phyloP scores from a whole-genome alignment of 306 rosid genomes.

The Quercus dentata region DNA sequence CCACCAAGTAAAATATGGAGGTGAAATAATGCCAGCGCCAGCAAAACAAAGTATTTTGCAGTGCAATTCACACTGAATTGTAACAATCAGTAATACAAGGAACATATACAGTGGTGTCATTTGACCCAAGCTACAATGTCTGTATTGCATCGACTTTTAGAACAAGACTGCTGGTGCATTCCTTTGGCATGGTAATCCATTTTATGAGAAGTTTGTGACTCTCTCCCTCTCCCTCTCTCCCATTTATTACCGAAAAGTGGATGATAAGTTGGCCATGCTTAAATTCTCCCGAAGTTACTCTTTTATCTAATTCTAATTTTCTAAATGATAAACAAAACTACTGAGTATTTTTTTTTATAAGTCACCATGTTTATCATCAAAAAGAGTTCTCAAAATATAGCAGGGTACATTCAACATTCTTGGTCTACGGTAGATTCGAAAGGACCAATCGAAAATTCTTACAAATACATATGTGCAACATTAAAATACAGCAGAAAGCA shows the following conservation, averaged over 20 bases:
- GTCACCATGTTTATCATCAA: not conserved
- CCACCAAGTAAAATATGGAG: not conserved
- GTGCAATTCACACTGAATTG: not conserved
- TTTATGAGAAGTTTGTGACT: no score
- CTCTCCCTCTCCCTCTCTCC: no score
- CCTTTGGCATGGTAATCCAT: no score
- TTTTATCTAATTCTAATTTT: not conserved
- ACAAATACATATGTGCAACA: not conserved
- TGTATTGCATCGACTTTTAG: not conserved
- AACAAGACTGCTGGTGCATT: no score
- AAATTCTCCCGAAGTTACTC: not conserved
- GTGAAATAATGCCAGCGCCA: not conserved
- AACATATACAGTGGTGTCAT: not conserved
- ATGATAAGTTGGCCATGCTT: not conserved
- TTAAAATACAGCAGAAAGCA: constrained; percentile 24
- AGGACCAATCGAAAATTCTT: not conserved
- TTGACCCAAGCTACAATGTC: not conserved
- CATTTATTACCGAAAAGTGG: not conserved
- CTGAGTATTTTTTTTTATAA: not conserved
- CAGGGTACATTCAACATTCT: not conserved
- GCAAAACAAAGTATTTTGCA: not conserved
- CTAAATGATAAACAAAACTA: not conserved
- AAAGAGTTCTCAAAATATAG: not conserved
- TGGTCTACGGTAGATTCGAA: not conserved
- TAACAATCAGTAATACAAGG: not conserved